phyloP scores from a whole-genome alignment of 2,329 filamentous ascomycete genomes.

The Cordyceps pruinosa region DNA sequence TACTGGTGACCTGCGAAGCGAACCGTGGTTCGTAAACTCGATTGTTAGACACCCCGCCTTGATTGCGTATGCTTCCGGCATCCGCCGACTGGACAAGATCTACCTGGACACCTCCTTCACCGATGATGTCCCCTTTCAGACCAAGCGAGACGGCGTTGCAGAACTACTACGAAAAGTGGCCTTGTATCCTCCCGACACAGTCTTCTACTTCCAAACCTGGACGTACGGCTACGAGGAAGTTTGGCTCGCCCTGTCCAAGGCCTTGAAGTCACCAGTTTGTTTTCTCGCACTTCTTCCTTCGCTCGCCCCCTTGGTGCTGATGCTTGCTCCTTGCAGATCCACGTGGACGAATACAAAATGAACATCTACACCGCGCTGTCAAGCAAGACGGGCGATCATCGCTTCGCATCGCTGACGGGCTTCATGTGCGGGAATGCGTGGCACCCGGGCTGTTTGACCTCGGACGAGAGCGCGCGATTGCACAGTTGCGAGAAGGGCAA shows the following conservation, averaged over 20 bases:
- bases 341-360: conserved; percentile 77
- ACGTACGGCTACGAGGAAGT: conserved; percentile 89
- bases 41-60: conserved; percentile 65
- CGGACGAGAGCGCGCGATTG: conserved; percentile 53
- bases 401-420: conserved; percentile 57
- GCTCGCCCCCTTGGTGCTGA: neutral
- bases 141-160: conserved; percentile 66
- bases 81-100: conserved; percentile 66
- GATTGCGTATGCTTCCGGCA: conserved; percentile 62
- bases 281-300: neutral
- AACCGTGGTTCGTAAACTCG: conserved; percentile 77
- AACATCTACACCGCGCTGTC: conserved; percentile 56
- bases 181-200: conserved; percentile 62
- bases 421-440: conserved; percentile 67
- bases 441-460: conserved; percentile 66
- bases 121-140: conserved; percentile 40
- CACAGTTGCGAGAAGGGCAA: conserved; percentile 81
- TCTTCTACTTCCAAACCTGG: conserved; percentile 84
- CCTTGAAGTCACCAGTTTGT: conserved; percentile 55
- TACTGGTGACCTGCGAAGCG: conserved; percentile 81
- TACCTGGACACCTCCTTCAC: conserved; percentile 84
- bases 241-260: conserved; percentile 72
- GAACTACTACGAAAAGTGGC: conserved; percentile 66
- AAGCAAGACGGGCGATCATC: conserved; percentile 40
- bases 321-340: conserved; percentile 44